Evolutionary conservation across 805 yeast species (phyloP).

Genomic region (Candida tallmaniae): DNA sequence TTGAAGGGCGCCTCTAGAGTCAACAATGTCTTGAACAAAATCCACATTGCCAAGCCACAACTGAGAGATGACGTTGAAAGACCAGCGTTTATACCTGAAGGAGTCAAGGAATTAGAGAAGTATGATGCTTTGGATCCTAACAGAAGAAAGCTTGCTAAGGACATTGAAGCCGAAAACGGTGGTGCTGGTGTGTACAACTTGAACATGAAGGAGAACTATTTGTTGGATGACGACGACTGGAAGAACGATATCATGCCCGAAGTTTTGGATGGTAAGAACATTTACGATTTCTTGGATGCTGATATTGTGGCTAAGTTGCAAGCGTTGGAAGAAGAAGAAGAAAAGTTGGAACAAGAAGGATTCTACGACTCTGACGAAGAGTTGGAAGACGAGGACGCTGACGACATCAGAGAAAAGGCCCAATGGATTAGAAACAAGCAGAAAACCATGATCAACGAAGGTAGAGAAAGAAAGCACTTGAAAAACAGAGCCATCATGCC

Average conservation of each 20-base stretch:
- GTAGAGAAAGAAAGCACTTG: slow-evolving; percentile 79
- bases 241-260: slow-evolving; percentile 97
- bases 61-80: slow-evolving; percentile 83
- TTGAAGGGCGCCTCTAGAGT: slow-evolving; percentile 89
- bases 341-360: slow-evolving; percentile 86
- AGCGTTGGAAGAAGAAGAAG: slow-evolving; percentile 97
- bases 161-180: slow-evolving; percentile 90
- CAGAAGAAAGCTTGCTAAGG: slow-evolving; percentile 77
- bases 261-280: slow-evolving; percentile 91
- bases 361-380: slow-evolving; percentile 82
- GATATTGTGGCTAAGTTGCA: slow-evolving; percentile 91
- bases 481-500: slow-evolving; percentile 88
- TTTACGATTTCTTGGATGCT: slow-evolving; percentile 94
- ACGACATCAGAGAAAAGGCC: slow-evolving; percentile 80
- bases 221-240: slow-evolving; percentile 96
- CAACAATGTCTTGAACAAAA: slow-evolving; percentile 84
- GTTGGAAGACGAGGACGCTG: slow-evolving; percentile 54
- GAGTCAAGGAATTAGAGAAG: slow-evolving; percentile 52
- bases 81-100: slow-evolving; percentile 79
- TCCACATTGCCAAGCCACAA: slow-evolving; percentile 89
- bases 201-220: slow-evolving; percentile 86
- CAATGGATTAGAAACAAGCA: slow-evolving; percentile 94
- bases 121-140: slow-evolving; percentile 79
- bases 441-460: slow-evolving; percentile 86
- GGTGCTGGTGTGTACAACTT: slow-evolving; percentile 98